phyloP scores from a whole-genome alignment of 2,329 filamentous ascomycete genomes.

The Ophiognomonia clavigignenti-juglandacearum region DNA sequence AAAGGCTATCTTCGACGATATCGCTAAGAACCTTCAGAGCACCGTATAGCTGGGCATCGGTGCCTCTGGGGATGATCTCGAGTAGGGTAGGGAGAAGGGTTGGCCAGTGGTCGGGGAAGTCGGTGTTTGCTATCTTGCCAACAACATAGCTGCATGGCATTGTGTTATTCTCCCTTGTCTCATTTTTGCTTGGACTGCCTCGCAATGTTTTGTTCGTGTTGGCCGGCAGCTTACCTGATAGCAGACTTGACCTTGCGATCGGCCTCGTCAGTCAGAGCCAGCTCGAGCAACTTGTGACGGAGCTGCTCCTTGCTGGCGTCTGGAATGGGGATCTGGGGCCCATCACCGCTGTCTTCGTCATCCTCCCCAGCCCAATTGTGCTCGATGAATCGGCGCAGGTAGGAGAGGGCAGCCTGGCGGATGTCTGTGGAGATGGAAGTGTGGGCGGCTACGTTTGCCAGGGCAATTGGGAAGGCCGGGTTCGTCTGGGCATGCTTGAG shows the following conservation, averaged over 20 bases:
- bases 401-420: conserved; percentile 77
- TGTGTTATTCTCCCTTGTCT: background rate
- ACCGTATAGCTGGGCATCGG: conserved; percentile 78
- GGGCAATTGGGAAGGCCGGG: conserved; percentile 69
- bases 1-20: conserved; percentile 88
- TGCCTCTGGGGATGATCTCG: conserved; percentile 68
- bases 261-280: conserved; percentile 67
- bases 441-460: conserved; percentile 78
- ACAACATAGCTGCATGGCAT: conserved; percentile 56
- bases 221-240: conserved; percentile 61
- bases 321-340: conserved; percentile 57
- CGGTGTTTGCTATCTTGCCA: conserved; percentile 87
- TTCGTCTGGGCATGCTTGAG: conserved; percentile 66
- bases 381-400: conserved; percentile 78
- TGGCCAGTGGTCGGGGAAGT: conserved; percentile 97
- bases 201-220: no score
- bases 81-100: conserved; percentile 77
- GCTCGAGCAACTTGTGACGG: conserved; percentile 67
- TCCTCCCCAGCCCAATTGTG: conserved; percentile 76
- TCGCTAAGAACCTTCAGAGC: conserved; percentile 84
- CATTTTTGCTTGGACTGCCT: background rate
- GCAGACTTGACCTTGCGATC: conserved; percentile 84
- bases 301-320: conserved; percentile 71
- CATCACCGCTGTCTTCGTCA: conserved; percentile 52
- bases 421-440: conserved; percentile 66